Evolutionary conservation across 257 asterid genomes (phyloP).

Genomic region (Eucommia ulmoides): DNA sequence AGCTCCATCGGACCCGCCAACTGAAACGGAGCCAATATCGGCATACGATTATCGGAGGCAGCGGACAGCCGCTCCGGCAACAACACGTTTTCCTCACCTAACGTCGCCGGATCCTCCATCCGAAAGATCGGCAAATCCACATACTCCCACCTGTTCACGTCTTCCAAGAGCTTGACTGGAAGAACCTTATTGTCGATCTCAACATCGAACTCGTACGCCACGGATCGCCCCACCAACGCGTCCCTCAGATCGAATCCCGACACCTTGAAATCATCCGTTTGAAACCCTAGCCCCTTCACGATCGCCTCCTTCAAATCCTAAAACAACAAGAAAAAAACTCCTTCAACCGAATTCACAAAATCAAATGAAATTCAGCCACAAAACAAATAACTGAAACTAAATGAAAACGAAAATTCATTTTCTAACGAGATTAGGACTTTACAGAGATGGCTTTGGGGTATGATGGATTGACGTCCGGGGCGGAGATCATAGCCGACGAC

Average conservation of each 20-base stretch:
- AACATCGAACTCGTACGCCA: constrained; percentile 84
- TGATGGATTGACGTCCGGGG: constrained; percentile 26
- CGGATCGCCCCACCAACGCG: constrained; percentile 70
- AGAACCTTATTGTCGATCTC: constrained; percentile 71
- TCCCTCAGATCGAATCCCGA: constrained; percentile 88
- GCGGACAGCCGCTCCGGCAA: constrained; percentile 33
- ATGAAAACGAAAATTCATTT: not conserved
- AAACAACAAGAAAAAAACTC: not conserved
- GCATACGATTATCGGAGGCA: constrained; percentile 40
- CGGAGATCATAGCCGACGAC: constrained; percentile 22
- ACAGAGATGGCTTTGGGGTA: constrained; percentile 59
- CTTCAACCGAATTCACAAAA: not conserved
- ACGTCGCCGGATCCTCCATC: constrained; percentile 24
- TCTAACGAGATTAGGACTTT: not conserved
- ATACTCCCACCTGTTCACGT: constrained; percentile 82
- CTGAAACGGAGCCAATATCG: constrained; percentile 85
- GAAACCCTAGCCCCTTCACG: constrained; percentile 86
- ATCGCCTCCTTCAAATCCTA: constrained; percentile 88
- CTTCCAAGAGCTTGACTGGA: constrained; percentile 89
- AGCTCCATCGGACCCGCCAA: constrained; percentile 98
- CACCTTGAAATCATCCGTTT: constrained; percentile 61
- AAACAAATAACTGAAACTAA: not conserved
- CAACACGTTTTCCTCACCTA: constrained; percentile 38
- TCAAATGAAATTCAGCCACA: too few species aligned
- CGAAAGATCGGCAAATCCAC: constrained; percentile 85